Evolutionary conservation across 1,284 basidiomycete genomes (phyloP), one percentile per base, ranked within the genome.

Genomic region (Meripilus lineatus): DNA sequence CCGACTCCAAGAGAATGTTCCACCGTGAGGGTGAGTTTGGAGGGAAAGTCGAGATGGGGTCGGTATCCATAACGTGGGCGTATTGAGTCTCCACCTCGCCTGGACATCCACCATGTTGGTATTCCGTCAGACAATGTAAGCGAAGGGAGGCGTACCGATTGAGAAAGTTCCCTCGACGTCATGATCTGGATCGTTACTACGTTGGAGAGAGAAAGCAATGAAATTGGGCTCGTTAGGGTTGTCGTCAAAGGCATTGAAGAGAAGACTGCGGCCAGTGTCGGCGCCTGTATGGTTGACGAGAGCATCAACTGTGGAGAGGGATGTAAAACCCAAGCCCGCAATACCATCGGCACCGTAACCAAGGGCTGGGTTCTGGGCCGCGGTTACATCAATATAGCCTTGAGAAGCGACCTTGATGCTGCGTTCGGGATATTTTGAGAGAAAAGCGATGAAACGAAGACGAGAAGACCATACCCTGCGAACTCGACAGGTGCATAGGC

Each of bases 251-350:
- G 86, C 65, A 55, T 87, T 90, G 65, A 79, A 84, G 13, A 90
- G 71, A 32, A 90, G 56, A 48, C 77, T 81, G 36, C 83, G 75
- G 28, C 87, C 87, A 5, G 73, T 68, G 2, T 73, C 69, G 3
- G 72, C 69, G 22, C 74, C 71, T 1, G 81, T 76, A 13, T 61
- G 56, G 50, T 84, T 85, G 40, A 89, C 64, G 3, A 68, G 58
- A 11, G 67, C 59, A 57, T 89, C 84, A 37, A 90, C 74, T 30
- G 66, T 74, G 2, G 88, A 90, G 24, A 89, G 72, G 14, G 77
- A 77, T 25, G 79, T 80, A 58, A 90, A 89, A 32, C 88, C 86
- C n/a, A 89, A 71, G 14, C 87, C 87, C 26, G 79, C 62, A 53
- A 90, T 79, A n/a, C 88, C 88, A 49, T 68, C 57, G 14, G 84